phyloP scores from a whole-genome alignment of 2,329 filamentous ascomycete genomes.

The Colletotrichum spinosum region DNA sequence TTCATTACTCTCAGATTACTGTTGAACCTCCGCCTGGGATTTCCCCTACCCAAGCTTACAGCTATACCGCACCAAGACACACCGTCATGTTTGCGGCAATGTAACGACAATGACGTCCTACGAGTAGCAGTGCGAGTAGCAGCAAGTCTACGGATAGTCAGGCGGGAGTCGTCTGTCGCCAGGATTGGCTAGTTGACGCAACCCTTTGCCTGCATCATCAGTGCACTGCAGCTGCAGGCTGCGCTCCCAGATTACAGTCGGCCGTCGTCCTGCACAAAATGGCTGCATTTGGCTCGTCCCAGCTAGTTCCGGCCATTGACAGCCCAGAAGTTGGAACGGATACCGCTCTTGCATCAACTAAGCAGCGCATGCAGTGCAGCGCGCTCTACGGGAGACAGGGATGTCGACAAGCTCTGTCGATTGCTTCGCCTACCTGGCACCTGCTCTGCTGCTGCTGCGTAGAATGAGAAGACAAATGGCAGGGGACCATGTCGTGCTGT shows the following conservation, averaged over 20 bases:
- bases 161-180: constrained; percentile 24
- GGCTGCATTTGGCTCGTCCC: constrained; percentile 28
- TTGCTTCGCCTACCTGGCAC: constrained; percentile 8
- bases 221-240: constrained; percentile 34
- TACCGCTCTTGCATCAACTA: constrained; percentile 17
- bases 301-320: constrained; percentile 29
- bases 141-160: constrained; percentile 30
- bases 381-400: constrained; percentile 27
- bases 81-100: constrained; percentile 24
- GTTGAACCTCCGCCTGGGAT: background rate
- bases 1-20: too few relatives aligned
- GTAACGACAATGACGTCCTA: constrained; percentile 34
- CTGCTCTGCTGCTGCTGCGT: background rate
- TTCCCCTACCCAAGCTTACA: constrained; percentile 5
- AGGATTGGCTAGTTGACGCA: constrained; percentile 32
- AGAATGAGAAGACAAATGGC: constrained; percentile 23
- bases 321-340: constrained; percentile 16
- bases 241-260: constrained; percentile 9
- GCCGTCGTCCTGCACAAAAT: constrained; percentile 3
- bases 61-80: background rate
- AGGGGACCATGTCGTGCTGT: too few relatives aligned
- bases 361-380: constrained; percentile 25
- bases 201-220: constrained; percentile 11
- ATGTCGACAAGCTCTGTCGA: constrained; percentile 17
- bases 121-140: constrained; percentile 33